phyloP scores from a whole-genome alignment of 768 basidiomycete genomes.

The Hydnum rufescens region DNA sequence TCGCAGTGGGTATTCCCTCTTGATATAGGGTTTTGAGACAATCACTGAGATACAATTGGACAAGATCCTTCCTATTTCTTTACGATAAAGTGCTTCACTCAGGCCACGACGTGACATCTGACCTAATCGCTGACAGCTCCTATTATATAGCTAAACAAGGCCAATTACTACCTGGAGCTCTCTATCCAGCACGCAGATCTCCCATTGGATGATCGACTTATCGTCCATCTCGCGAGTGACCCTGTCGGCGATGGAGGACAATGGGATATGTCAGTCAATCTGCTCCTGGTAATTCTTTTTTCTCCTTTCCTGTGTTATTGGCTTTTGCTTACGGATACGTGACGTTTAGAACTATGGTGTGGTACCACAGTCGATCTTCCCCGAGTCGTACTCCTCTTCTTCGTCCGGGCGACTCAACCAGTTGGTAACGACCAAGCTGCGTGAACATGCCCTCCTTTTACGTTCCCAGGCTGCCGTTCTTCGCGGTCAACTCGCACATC shows the following conservation, averaged over 20 bases:
- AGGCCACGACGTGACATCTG: neutral
- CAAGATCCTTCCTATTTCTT: constrained; percentile 58
- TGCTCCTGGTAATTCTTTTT: constrained; percentile 29
- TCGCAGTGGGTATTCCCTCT: constrained; percentile 31
- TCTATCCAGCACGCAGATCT: constrained; percentile 63
- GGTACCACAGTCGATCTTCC: constrained; percentile 64
- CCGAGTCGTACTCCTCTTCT: constrained; percentile 70
- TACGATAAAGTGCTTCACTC: constrained; percentile 38
- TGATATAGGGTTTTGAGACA: neutral
- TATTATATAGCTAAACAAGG: constrained; percentile 47
- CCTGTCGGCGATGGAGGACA: constrained; percentile 86
- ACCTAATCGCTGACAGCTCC: neutral
- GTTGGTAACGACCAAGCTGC: constrained; percentile 74
- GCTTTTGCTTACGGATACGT: constrained; percentile 3
- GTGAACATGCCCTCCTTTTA: constrained; percentile 75
- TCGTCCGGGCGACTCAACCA: constrained; percentile 50
- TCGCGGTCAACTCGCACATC: constrained; percentile 12
- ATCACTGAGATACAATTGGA: no score
- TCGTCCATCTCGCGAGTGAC: constrained; percentile 51
- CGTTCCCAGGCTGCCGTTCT: constrained; percentile 41
- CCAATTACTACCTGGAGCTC: constrained; percentile 81
- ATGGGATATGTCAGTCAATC: constrained; percentile 76
- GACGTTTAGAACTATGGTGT: constrained; percentile 52
- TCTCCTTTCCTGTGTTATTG: neutral
- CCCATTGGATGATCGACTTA: constrained; percentile 66